phyloP scores from a whole-genome alignment of 2,329 filamentous ascomycete genomes.

The Ceratocystis diversiconidia region DNA sequence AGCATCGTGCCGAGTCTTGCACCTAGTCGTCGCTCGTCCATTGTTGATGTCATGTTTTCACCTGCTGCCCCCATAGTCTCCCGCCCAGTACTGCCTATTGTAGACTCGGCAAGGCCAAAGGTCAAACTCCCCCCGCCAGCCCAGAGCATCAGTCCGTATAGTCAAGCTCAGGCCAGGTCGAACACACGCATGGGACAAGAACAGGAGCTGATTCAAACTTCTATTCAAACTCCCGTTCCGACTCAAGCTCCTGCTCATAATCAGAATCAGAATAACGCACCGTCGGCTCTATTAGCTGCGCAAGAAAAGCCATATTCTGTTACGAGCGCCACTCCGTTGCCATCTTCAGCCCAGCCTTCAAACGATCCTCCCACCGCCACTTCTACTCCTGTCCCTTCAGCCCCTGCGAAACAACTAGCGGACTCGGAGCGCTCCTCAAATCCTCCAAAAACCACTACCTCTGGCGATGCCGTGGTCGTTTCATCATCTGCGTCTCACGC shows the following conservation, averaged over 20 bases:
- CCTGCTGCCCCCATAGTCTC: conserved; percentile 68
- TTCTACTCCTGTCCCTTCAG: background rate
- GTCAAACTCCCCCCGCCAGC: conserved; percentile 63
- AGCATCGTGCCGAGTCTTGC: conserved; percentile 78
- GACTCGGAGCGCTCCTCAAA: too few relatives aligned
- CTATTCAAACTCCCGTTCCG: background rate
- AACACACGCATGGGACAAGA: background rate
- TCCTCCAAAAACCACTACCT: conserved; percentile 3
- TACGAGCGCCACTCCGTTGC: background rate
- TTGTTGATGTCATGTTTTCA: conserved; percentile 54
- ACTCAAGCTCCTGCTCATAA: background rate
- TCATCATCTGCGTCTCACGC: background rate
- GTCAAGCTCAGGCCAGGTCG: background rate
- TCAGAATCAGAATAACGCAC: background rate
- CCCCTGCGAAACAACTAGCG: background rate
- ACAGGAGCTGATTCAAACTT: background rate
- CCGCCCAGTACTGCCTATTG: conserved; percentile 41
- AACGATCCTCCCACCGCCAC: background rate
- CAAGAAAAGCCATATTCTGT: background rate
- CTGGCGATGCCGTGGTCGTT: conserved; percentile 5
- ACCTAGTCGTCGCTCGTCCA: conserved; percentile 77
- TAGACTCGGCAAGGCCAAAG: conserved; percentile 54
- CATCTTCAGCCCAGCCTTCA: background rate
- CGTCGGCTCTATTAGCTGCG: background rate
- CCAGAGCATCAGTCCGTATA: background rate